Evolutionary conservation across 192 early-diverging fungal genomes (phyloP).

Genomic region (Backusella liffmaniae): DNA sequence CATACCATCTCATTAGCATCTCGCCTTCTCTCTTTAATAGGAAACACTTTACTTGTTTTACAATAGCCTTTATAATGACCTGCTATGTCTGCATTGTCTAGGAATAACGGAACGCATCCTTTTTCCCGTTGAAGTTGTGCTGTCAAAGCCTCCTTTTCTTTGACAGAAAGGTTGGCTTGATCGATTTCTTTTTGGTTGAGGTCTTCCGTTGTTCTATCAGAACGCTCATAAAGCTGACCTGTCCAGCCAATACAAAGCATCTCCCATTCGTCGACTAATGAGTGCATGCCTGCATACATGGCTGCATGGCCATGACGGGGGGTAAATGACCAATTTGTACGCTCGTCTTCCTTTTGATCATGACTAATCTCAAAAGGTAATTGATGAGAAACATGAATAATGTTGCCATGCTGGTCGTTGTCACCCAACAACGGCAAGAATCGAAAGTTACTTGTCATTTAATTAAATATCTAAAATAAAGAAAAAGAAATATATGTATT

Average conservation of each 20-base stretch:
- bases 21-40: no score
- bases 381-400: constrained; percentile 57
- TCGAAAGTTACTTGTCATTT: not conserved
- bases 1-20: not conserved
- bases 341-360: constrained; percentile 25
- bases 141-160: constrained; percentile 1
- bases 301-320: constrained; percentile 81
- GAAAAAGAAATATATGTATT: not conserved
- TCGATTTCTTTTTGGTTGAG: not conserved
- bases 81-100: constrained; percentile 68
- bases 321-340: constrained; percentile 13
- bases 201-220: constrained; percentile 25
- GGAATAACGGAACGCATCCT: constrained; percentile 71
- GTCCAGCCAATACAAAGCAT: constrained; percentile 76
- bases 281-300: constrained; percentile 84
- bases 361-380: constrained; percentile 45
- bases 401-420: constrained; percentile 22
- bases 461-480: not conserved
- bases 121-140: not conserved
- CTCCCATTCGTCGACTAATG: constrained; percentile 59
- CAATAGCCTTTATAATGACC: constrained; percentile 98
- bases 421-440: not conserved
- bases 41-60: constrained; percentile 67
- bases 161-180: not conserved
- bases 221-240: constrained; percentile 61